Base-by-base conservation (phyloP, 1,139 yeast genomes). In the Lodderomyces margitis region DNA sequence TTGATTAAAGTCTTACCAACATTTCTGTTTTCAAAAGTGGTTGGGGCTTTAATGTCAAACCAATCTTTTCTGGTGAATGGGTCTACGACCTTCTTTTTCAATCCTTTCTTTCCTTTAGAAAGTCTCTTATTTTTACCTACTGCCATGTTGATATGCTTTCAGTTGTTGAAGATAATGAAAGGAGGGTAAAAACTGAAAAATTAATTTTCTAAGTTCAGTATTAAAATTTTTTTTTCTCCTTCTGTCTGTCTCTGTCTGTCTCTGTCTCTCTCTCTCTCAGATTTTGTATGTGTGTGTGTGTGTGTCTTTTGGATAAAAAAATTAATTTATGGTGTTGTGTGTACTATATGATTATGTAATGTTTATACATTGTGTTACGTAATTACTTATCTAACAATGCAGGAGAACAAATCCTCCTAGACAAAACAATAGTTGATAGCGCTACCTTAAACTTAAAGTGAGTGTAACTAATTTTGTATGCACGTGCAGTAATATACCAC, bases 121-220 rank as follows among this genome's bases (percentile, higher is more conserved):
- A 72, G 68, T 71, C 77, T 72, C 70, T 72, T 72, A 63, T 72
- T 72, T 60, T 72, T 72, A 57, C 78, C 78, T 57, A 72, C 78
- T 65, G 77, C 78, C 78, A 72, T 72, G 52, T 37, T 34, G 21
- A 34, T 35, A 46, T 36, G 30, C 21, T 15, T 23, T 35, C 24
- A 23, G 20, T 28, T 45, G 36, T 40, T 45, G 36, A 36, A 28
- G 32, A 37, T 38, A 32, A 28, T 20, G 40, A 38, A 37, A 34
- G 19, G 34, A 33, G 35, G 33, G 21, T 20, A 35, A 28, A 36
- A 35, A 2, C 12, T 24, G 43, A 38, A 44, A 44, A 40, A 40
- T 40, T 41, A 36, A n/a, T 32, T 32, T 17, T 30, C 5, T 4
- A n/a, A 17, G 21, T 34, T 30, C 32, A 38, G 36, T 38, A 40